Base-by-base conservation (phyloP, 192 early-diverging fungal species). In the Entomortierella chlamydospora region DNA sequence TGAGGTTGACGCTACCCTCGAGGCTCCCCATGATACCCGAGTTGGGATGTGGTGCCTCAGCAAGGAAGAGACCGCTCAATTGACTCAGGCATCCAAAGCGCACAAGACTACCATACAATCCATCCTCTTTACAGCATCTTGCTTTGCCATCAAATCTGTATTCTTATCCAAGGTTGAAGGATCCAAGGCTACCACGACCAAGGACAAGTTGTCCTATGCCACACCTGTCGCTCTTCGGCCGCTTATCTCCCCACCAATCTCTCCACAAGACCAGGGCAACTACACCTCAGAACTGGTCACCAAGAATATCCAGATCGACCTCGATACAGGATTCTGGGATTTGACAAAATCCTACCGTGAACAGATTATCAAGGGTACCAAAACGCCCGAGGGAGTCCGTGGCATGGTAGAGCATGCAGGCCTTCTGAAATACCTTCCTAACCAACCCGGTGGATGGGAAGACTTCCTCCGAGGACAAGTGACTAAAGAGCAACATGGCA, bases 401-500 rank as follows among this genome's bases (percentile, higher is more conserved):
- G 2, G 17, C 0, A 29, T 77, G 23, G 17, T 68, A 0, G 42
- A 63, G 45, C 60, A 77, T 41, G 28, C 41, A 1, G 73, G 73
- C 8, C 59, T 77, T 10, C 31, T 77, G 3, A 34, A 34, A 2
- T 77, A 62, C 22, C 43, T 77, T 0, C 73, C 73, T 11, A 63
- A 60, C 5, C 31, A 59, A 10, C 10, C 31, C 1, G 65, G 60
- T 1, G 73, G 59, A 4, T 77, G 73, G 73, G 73, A 77, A 31
- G 45, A 68, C 3, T 77, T 49, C 12, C 15, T 68, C 2, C 2
- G 39, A 23, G 45, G 15, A 0, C 73, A 68, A 25, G 64, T 63
- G 25, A 53, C 59, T 18, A 68, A 77, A 57, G 59, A 68, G 20
- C 73, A 77, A 25, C 60, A 68, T 37, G 73, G 73, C 10, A 65